Base-by-base conservation (phyloP, 164 flowering plant genomes). In the Vitis rotundifolia region DNA sequence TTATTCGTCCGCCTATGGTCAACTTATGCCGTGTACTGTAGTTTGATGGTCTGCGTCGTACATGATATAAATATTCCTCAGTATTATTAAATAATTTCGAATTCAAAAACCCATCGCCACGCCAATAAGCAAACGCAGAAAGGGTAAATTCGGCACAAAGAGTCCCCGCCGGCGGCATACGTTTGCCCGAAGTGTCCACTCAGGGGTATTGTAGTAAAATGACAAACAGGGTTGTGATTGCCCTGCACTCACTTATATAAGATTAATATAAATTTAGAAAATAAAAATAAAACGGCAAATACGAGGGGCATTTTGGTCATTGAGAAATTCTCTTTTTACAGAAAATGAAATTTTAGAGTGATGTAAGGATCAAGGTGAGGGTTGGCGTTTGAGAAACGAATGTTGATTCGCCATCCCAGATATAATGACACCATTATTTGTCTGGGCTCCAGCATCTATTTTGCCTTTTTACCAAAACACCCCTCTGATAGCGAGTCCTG, bases 391-490 rank as follows among this genome's bases (percentile, higher is more conserved):
- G 14, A 60, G 76, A 72, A 79, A 64, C 71, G 47, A 16, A n/a
- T 51, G 52, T 73, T 78, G 65, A 75, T 68, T 74, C 71, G 72
- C 73, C 75, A 60, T 71, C 77, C 64, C 47, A 62, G 47, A n/a
- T 66, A 73, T 49, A 72, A 67, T 67, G 79, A 72, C 77, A 64
- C 68, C 81, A 75, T 79, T 52, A 68, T 71, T 72, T 72, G 76
- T 70, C 68, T 74, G 63, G 67, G 51, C 59, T 18, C 75, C 29
- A 66, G 28, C 51, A 22, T 31, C 53, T 26, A 29, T 37, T 66
- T 49, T 67, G 16, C 16, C 29, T 13, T 3, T 16, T 15, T 60
- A n/a, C 59, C 9, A 56, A 56, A 56, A 56, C 3, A 56, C 22
- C 59, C 59, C 26, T 19, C 3, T 2, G 1, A n/a, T 53, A n/a